Percentiles rank a stretch among this genome's conserved stretches.
Conservation (phyloP, 129 eudicot species). For the carrot (Daucus carota) region DNA sequence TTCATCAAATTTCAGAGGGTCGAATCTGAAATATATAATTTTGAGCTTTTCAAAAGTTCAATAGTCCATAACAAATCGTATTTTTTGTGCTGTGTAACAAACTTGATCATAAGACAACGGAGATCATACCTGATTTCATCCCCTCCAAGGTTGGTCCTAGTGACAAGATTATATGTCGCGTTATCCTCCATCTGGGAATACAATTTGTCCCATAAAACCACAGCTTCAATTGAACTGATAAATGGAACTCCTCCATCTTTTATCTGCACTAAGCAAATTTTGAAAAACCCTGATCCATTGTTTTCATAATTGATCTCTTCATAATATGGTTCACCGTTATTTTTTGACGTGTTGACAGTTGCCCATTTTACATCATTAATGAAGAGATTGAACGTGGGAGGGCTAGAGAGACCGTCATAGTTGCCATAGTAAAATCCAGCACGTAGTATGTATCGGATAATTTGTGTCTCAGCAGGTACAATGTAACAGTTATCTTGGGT, state of each 20-base stretch:
- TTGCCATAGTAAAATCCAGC: not conserved
- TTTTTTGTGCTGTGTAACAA: too few species aligned
- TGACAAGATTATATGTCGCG: too few species aligned
- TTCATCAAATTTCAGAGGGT: not conserved
- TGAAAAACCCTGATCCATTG: not conserved
- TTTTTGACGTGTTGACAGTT: not conserved
- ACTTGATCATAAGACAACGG: too few species aligned
- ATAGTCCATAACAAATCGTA: too few species aligned
- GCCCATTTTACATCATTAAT: not conserved
- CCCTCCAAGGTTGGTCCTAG: constrained; percentile 8
- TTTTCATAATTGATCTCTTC: not conserved
- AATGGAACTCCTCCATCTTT: constrained; percentile 7
- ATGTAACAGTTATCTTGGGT: not conserved
- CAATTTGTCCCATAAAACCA: not conserved
- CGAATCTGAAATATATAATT: not conserved
- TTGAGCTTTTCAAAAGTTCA: too few species aligned
- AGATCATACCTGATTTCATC: constrained; percentile 3
- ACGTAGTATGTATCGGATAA: not conserved
- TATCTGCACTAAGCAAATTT: not conserved
- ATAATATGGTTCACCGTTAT: too few species aligned
- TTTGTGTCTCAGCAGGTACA: not conserved
- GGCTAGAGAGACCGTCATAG: not conserved
- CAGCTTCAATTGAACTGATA: not conserved
- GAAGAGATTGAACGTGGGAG: not conserved
- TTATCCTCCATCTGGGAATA: not conserved